Conservation (phyloP, 176 grass and related monocot genomes). For the Cymbopogon citratus region DNA sequence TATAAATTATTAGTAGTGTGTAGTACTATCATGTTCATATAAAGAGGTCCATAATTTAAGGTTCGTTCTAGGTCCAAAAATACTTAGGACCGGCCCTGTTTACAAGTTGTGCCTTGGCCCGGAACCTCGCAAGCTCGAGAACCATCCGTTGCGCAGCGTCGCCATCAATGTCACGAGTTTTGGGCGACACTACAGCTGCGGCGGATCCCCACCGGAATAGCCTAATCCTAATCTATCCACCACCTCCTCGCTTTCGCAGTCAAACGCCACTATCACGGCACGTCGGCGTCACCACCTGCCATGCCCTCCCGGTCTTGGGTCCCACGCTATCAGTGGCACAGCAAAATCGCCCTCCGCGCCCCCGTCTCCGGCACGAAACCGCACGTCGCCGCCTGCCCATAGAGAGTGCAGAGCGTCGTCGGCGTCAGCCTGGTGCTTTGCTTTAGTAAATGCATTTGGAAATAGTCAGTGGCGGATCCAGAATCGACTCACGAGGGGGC, state of each 20-base stretch:
- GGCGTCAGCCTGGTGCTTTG: neutral
- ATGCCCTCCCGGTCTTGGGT: neutral
- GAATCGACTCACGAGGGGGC: no score
- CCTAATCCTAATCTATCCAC: neutral
- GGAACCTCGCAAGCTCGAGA: neutral
- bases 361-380: neutral
- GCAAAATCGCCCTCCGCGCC: neutral
- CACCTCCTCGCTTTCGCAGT: neutral
- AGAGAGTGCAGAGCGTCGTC: neutral
- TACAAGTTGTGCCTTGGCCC: no score
- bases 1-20: no score
- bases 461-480: no score
- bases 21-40: no score
- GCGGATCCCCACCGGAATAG: neutral
- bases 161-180: neutral
- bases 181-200: neutral
- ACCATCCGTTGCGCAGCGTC: neutral
- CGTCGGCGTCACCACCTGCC: neutral
- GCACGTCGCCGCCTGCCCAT: neutral
- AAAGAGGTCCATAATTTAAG: no score
- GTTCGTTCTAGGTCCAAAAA: neutral
- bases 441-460: no score
- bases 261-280: constrained; percentile 7
- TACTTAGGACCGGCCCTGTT: no score
- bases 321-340: neutral